Base-by-base conservation (phyloP, 2,329 filamentous ascomycete species). In the Sarocladium oryzae region DNA sequence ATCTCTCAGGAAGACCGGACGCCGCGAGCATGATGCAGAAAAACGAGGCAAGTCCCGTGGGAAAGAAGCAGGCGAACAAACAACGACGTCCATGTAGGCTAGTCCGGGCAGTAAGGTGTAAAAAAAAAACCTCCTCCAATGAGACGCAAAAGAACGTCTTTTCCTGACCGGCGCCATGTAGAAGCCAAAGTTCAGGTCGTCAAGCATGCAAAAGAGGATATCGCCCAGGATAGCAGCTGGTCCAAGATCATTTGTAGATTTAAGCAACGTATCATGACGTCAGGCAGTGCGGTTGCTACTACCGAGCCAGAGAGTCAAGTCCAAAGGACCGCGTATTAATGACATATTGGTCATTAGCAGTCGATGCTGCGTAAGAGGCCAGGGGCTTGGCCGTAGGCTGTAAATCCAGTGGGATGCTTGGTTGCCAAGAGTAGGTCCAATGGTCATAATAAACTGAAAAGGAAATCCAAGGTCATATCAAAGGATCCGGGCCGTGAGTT, bases 1-100 rank as follows among this genome's bases (percentile, higher is more conserved):
- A 48, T 48, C 28, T 33, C 43, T 20, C 38, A 36, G 28, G 21
- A 32, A 21, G 43, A 48, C 28, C 43, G 26, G 28, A 48, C 28
- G 26, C 43, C 43, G 43, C 43, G 43, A 26, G n/a, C 43, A 20
- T 48, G 43, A 48, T 48, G 43, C 16, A 48, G 43, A 51, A 33
- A 48, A 32, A 48, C 4, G 5, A 33, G 43, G 43, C 43, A 21
- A 32, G 16, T 48, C 43, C 38, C 43, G 38, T 52, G 55, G 28
- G 50, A 52, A 41, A 52, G 53, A 55, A 53, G 50, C 21, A 49
- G 51, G 52, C 40, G 36, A 48, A 52, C 54, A 56, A 58, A 58
- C 48, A 51, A 54, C 54, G 55, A 35, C 53, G 56, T 51, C 43
- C 46, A 33, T 30, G 51, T 32, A 49, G 46, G 23, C 46, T 32